These are phyloP conservation scores for Cochlearia excelsa DNA, from an alignment of 345 rosid species.

Conservation along the genomic window DNA sequence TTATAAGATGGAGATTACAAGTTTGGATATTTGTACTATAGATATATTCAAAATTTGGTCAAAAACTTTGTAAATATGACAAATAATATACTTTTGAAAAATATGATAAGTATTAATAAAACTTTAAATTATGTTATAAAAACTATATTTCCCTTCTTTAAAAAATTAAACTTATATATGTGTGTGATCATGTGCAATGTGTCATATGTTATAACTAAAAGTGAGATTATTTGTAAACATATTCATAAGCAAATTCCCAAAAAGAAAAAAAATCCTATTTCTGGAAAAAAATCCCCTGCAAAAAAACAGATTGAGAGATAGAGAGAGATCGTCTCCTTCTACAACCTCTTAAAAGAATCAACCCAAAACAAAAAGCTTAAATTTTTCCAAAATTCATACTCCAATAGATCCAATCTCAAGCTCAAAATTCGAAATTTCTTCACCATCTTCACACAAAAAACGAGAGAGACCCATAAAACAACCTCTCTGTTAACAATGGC, in stretches of 20 bases:
- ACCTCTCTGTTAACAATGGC: slow-evolving; percentile 24
- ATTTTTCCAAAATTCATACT: background rate
- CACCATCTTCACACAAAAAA: background rate
- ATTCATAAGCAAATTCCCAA: slow-evolving; percentile 21
- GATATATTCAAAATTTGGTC: too few species aligned
- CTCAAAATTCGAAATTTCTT: slow-evolving; percentile 1
- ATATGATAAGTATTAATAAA: too few species aligned
- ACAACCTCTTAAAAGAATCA: slow-evolving; percentile 19
- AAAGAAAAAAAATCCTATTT: slow-evolving; percentile 20
- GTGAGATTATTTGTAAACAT: too few species aligned
- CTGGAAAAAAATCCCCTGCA: background rate
- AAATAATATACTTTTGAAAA: too few species aligned
- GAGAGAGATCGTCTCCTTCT: slow-evolving; percentile 26
- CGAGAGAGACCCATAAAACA: background rate
- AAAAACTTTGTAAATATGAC: too few species aligned
- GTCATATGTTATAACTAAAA: too few species aligned
- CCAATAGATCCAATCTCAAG: background rate
- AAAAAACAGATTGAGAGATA: background rate
- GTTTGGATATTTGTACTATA: too few species aligned
- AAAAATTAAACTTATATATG: too few species aligned
- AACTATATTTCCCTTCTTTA: too few species aligned
- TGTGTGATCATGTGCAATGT: too few species aligned
- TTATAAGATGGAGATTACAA: too few species aligned
- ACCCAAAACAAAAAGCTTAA: background rate
- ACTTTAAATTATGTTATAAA: too few species aligned